A percentile compares a stretch with the other conserved stretches of the same genome.
phyloP scores from a whole-genome alignment of 164 flowering plant species.

The Vitis rupestris region DNA sequence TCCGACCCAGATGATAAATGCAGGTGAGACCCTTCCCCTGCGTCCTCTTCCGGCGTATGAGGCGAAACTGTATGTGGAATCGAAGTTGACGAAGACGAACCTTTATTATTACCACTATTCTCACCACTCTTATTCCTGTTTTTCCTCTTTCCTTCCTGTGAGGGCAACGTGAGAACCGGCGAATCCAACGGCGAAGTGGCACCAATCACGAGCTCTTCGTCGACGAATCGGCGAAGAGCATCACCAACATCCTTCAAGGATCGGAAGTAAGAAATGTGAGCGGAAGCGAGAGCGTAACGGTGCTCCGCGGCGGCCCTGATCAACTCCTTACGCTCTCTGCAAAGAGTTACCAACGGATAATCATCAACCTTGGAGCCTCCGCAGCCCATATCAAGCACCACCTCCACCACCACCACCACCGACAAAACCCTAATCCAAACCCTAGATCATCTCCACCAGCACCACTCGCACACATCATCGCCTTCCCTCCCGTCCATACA shows the following conservation, averaged over 20 bases:
- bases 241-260: constrained; percentile 72
- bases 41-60: constrained; percentile 13
- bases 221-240: constrained; percentile 63
- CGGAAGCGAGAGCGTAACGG: constrained; percentile 73
- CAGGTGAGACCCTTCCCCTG: constrained; percentile 43
- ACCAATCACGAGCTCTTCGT: constrained; percentile 60
- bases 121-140: constrained; percentile 6
- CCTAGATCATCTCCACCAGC: neutral
- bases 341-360: constrained; percentile 62
- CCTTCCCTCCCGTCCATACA: neutral
- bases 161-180: constrained; percentile 71
- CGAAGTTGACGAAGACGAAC: constrained; percentile 43
- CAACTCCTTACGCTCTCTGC: constrained; percentile 69
- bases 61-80: constrained; percentile 35
- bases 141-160: constrained; percentile 46
- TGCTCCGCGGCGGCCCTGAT: constrained; percentile 68
- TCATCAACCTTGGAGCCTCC: constrained; percentile 77
- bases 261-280: constrained; percentile 70
- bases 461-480: constrained; percentile 1
- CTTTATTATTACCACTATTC: neutral
- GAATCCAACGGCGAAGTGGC: constrained; percentile 42
- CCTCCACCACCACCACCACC: constrained; percentile 3
- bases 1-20: constrained; percentile 44
- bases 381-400: constrained; percentile 65
- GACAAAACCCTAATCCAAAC: constrained; percentile 15